Percentiles rank a stretch among this genome's conserved stretches.
These are phyloP conservation scores for Termitomyces sp. DNA, from an alignment of 1,284 basidiomycete genomes.

Conservation along the genomic window DNA sequence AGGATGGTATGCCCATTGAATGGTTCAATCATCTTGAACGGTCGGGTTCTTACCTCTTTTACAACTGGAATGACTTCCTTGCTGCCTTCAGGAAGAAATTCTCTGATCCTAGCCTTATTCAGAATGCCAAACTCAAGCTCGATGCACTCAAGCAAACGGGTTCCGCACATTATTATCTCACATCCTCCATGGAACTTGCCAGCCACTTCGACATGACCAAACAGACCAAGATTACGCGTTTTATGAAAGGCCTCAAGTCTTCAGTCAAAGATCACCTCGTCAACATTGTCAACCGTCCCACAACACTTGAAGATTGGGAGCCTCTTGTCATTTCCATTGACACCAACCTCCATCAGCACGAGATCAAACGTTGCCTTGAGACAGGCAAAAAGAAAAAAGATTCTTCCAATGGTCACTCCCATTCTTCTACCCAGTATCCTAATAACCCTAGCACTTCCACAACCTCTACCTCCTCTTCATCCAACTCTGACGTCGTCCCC, in stretches of 20 bases:
- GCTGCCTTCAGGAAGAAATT: not conserved
- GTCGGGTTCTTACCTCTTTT: constrained; percentile 12
- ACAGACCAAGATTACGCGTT: too few species aligned
- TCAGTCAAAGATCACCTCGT: not conserved
- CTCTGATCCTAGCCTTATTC: too few species aligned
- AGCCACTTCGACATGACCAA: too few species aligned
- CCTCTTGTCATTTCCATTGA: not conserved
- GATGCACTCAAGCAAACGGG: too few species aligned
- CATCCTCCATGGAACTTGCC: too few species aligned
- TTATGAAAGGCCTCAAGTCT: constrained; percentile 20
- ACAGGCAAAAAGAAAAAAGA: not conserved
- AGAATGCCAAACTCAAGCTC: too few species aligned
- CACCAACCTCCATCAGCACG: constrained; percentile 6
- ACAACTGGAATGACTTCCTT: constrained; percentile 20
- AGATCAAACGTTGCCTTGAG: not conserved
- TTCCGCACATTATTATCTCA: too few species aligned
- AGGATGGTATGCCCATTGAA: constrained; percentile 2
- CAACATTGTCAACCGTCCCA: constrained; percentile 13
- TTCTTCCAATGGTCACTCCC: not conserved
- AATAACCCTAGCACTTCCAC: too few species aligned
- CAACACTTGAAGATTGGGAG: constrained; percentile 3
- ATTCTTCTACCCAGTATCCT: not conserved
- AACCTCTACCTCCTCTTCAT: not conserved
- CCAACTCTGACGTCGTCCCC: not conserved
- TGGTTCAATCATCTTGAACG: constrained; percentile 9